Base-by-base conservation (phyloP, 2,329 filamentous ascomycete species). In the Tolypocladium inflatum region DNA sequence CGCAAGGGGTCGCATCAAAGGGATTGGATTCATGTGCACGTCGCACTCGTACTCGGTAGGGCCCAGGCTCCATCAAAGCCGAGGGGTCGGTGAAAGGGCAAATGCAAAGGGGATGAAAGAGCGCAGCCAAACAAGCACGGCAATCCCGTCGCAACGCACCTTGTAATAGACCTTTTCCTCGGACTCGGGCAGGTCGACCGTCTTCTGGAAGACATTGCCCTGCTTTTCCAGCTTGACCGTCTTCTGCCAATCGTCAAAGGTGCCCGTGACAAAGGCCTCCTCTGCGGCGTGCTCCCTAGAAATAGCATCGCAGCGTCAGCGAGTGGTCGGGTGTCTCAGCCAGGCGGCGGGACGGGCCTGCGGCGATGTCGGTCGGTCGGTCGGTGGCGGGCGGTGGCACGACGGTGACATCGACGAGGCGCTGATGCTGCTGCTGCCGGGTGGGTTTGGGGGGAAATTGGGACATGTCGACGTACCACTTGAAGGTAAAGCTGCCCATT, bases 161-260 rank as follows among this genome's bases (percentile, higher is more conserved):
- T 99, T 99, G 85, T 97, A 99, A 70, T 87, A 86, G 65, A 96
- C 87, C 77, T 94, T 96, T 63, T 86, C 78, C 54, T 78, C 76
- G 19, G 78, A 76, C 57, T 83, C 78, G 55, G 87, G 79, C 39
- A 97, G 80, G 56, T 83, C 78, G 60, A 99, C 91, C 39, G 84
- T 84, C 80, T 96, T 96, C 74, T 88, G 80, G 74, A 95, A 96
- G 66, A 81, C 67, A 63, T 85, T 79, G 70, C 82, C 88, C 45
- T 85, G 80, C 76, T 90, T 91, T 54, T 91, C 86, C 59, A 99
- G 82, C 78, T 89, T 84, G 72, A 93, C 84, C 58, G 85, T 91
- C 80, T 94, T 93, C 65, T 83, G 82, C 94, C 94, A 99, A 77
- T 90, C 83, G 76, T 97, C 93, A 71, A 97, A 97, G 62, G 90